These are phyloP conservation scores for Solanum clarkiae DNA, from an alignment of 257 asterid species.

Conservation along the genomic window DNA sequence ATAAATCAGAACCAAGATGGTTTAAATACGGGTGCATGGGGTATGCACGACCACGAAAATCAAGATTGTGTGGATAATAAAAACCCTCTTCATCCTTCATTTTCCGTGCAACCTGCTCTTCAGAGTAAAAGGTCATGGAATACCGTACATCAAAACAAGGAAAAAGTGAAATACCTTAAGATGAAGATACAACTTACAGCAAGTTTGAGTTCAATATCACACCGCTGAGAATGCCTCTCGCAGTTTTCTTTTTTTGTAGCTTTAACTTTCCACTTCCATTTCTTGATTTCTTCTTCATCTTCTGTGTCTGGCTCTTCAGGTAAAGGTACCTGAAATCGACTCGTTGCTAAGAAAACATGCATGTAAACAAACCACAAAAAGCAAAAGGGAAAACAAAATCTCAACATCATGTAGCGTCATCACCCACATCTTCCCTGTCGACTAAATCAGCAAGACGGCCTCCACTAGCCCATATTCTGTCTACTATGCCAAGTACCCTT, in stretches of 20 bases:
- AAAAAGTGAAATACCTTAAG: not conserved
- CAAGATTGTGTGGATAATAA: conserved; percentile 92
- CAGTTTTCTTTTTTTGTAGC: conserved; percentile 55
- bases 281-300: conserved; percentile 57
- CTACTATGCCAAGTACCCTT: conserved; percentile 62
- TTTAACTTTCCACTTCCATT: conserved; percentile 89
- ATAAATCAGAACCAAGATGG: conserved; percentile 95
- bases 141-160: not conserved
- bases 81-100: conserved; percentile 97
- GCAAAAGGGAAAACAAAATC: not conserved
- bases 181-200: conserved; percentile 48
- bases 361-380: not conserved
- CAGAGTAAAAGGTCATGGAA: conserved; percentile 7
- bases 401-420: not conserved
- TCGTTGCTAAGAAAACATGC: not conserved
- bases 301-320: conserved; percentile 81
- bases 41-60: conserved; percentile 97
- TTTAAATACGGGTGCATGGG: conserved; percentile 99
- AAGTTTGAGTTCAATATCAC: conserved; percentile 92
- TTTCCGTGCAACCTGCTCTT: conserved; percentile 87
- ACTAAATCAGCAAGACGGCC: conserved; percentile 84
- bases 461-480: conserved; percentile 91
- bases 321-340: conserved; percentile 47
- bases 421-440: conserved; percentile 82
- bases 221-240: conserved; percentile 89